A percentile compares a stretch with the other conserved stretches of the same genome.
phyloP scores from a whole-genome alignment of 2,329 filamentous ascomycete genomes.

The Colletotrichum viniferum region DNA sequence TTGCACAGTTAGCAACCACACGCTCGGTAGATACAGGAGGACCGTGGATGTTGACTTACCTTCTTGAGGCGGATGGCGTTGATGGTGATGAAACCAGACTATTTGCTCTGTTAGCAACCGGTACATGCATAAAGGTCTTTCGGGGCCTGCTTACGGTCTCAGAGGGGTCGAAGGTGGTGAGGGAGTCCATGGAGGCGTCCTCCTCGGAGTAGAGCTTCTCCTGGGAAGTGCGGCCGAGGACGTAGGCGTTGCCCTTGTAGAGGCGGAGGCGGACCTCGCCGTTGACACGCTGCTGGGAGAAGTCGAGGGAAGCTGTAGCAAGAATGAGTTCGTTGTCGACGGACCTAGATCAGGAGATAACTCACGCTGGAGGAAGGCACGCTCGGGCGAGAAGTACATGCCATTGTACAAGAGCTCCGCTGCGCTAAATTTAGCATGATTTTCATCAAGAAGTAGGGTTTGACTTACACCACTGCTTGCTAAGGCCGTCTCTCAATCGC shows the following conservation, averaged over 20 bases:
- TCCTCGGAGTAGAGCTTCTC: slow-evolving; percentile 56
- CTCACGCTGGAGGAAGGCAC: slow-evolving; percentile 11
- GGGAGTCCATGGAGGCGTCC: slow-evolving; percentile 55
- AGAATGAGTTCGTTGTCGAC: not conserved
- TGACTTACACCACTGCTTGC: too few species aligned
- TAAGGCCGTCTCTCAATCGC: too few species aligned
- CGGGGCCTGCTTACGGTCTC: slow-evolving; percentile 34
- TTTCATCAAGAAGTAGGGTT: too few species aligned
- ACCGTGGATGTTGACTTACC: not conserved
- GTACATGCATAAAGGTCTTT: not conserved
- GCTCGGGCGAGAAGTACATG: slow-evolving; percentile 54
- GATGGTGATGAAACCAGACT: slow-evolving; percentile 65
- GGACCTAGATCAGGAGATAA: fast-evolving
- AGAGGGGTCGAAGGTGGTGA: slow-evolving; percentile 44
- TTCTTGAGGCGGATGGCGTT: slow-evolving; percentile 70
- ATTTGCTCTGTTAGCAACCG: not conserved
- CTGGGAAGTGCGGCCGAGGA: slow-evolving; percentile 48
- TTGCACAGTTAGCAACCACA: not conserved
- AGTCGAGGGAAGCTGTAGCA: slow-evolving; percentile 15
- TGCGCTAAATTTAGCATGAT: too few species aligned
- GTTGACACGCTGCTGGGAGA: slow-evolving; percentile 15
- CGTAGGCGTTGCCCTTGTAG: slow-evolving; percentile 48
- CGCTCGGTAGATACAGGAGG: not conserved
- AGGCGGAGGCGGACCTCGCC: slow-evolving; percentile 31
- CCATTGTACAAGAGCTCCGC: slow-evolving; percentile 45